phyloP scores from a whole-genome alignment of 371 early-diverging fungal genomes.

The Saksenaea oblongispora region DNA sequence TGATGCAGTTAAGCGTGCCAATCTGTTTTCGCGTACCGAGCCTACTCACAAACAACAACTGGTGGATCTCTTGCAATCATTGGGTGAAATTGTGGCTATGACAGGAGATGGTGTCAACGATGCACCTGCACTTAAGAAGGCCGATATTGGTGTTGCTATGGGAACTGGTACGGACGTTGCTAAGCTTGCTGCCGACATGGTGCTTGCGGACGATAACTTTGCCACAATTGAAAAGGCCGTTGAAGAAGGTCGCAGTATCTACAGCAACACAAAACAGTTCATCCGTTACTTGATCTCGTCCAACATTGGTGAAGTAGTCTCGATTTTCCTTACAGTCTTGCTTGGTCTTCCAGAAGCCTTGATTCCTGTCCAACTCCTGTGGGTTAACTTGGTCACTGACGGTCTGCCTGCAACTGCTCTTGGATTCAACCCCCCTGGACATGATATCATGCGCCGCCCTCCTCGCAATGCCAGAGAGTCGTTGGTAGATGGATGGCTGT shows the following conservation, averaged over 20 bases:
- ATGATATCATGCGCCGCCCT: slow-evolving; percentile 91
- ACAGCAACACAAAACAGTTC: slow-evolving; percentile 97
- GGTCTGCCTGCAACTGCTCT: slow-evolving; percentile 64
- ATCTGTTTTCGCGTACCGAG: slow-evolving; percentile 92
- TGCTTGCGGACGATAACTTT: slow-evolving; percentile 97
- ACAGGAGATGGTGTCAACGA: slow-evolving; percentile 99
- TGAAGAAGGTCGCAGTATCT: slow-evolving; percentile 95
- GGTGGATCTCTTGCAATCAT: slow-evolving; percentile 84
- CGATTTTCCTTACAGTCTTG: slow-evolving; percentile 93
- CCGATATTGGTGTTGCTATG: slow-evolving; percentile 99
- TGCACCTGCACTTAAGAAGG: slow-evolving; percentile 96
- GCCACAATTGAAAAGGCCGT: slow-evolving; percentile 95
- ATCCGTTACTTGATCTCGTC: slow-evolving; percentile 96
- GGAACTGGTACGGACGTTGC: slow-evolving; percentile 98
- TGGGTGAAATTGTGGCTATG: slow-evolving; percentile 97
- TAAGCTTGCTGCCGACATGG: slow-evolving; percentile 97
- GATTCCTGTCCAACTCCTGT: slow-evolving; percentile 95
- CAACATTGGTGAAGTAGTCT: slow-evolving; percentile 86
- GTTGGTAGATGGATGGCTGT: slow-evolving; percentile 90
- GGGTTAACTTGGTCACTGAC: slow-evolving; percentile 98
- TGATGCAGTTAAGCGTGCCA: slow-evolving; percentile 73
- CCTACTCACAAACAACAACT: slow-evolving; percentile 94
- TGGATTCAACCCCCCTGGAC: slow-evolving; percentile 97
- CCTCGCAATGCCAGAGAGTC: slow-evolving; percentile 89
- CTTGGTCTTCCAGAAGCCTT: slow-evolving; percentile 96